Base-by-base conservation (phyloP, 345 rosid genomes). In the Ceriops decandra region DNA sequence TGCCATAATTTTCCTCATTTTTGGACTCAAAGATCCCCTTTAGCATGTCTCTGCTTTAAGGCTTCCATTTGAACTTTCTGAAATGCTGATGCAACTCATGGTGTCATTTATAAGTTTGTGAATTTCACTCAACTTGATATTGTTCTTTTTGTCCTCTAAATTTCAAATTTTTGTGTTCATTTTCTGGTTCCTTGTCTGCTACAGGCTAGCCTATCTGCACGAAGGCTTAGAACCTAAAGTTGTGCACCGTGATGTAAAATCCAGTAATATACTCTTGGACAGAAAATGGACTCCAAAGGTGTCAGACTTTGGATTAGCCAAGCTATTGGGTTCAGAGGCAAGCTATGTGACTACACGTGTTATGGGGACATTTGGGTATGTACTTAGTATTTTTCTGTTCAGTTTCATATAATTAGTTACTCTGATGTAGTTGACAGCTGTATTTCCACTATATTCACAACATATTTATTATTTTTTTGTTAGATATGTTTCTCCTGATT, bases 181-280 rank as follows among this genome's bases (percentile, higher is more conserved):
- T 7, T 52, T 52, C 24, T 20, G 22, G 57, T 81, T 75, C 67
- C 73, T 57, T 38, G 32, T 62, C 9, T 67, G 46, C 51, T 68
- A 62, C 87, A 90, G 98, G 71, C 81, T 90, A 62, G 93, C 97
- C n/a, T 90, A 90, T 83, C 81, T 93, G 79, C 98, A 93, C 31
- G 97, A 90, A 81, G 98, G 98, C 53, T 88, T 93, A 72, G 96
- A 93, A 72, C 98, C 98, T 21, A 93, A 90, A 82, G 98, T 90
- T 61, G 97, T 90, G 75, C 98, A 93, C 59, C 93, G 95, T 16
- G 97, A 93, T 77, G 95, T 93, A 64, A 92, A 92, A 77, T 90
- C 98, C 24, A 90, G 98, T 76, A 88, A 92, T 72, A 90, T 92
- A 79, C 89, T 92, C 73, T 83, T 90, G 20, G 97, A 88, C 62